Evolutionary conservation across 140 eudicot species (phyloP), one percentile per base, ranked within the genome.

Genomic region (Senecio squalidus): DNA sequence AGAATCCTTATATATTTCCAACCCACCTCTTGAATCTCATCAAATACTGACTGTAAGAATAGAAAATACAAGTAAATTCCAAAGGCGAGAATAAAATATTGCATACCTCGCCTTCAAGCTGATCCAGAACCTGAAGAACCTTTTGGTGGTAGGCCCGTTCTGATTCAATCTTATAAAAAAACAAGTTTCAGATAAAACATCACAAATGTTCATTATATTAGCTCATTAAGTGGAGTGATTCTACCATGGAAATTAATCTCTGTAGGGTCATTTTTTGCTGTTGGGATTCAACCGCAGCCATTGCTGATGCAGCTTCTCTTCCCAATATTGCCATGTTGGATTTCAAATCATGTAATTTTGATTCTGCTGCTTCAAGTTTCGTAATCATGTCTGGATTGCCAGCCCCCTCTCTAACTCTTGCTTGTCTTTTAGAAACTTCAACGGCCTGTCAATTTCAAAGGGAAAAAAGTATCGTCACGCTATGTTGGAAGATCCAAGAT

Each of bases 211-310:
- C 33, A 26, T 23, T 38, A 13, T 31, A 13, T 17, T 18, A 20
- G 23, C 9, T 20, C 38, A 36, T 24, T 28, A 60, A n/a, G 48
- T 30, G 29, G 53, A 29, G 22, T 28, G 7, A 29, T 51, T 56
- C 67, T 78, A 80, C 88, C 88, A 77, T 84, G 62, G 82, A 78
- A 62, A 84, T 67, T 40, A 84, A 88, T 50, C 88, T 71, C 40
- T 84, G 94, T 14, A 84, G 80, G 14, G 94, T 84, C 82, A 84
- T 68, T 50, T 82, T 74, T 71, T 84, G 94, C 59, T 84, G 94
- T 66, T 84, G 94, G 74, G 80, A 77, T 69, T 84, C 94, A 71
- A 84, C 94, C 55, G 94, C 94, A 71, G 88, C 77, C 94, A 80
- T 84, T 38, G 88, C 94, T 67, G 88, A 76, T 20, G 94, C 78